Conservation (phyloP, 768 basidiomycete genomes). For the Tylopilus felleus region DNA sequence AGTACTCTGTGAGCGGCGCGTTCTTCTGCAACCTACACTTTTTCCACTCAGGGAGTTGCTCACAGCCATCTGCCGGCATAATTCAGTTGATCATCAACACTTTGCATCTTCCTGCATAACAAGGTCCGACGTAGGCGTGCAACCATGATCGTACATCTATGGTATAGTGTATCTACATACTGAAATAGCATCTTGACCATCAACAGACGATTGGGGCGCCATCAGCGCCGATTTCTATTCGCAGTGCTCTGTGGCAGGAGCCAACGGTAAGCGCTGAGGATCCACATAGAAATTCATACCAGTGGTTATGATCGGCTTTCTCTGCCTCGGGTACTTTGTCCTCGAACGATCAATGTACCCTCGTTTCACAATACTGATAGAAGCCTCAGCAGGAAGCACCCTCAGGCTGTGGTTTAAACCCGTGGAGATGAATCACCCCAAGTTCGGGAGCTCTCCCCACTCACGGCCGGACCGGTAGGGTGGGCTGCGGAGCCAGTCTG, state of each 20-base stretch:
- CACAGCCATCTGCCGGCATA: not conserved
- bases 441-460: not conserved
- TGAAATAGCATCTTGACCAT: too few species aligned
- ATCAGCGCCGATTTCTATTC: slow-evolving; percentile 8
- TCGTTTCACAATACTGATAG: not conserved
- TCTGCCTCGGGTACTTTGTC: not conserved
- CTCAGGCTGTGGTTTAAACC: not conserved
- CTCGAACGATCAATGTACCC: not conserved
- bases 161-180: not conserved
- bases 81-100: not conserved
- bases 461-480: not conserved
- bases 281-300: not conserved
- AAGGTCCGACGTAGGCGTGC: not conserved
- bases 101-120: not conserved
- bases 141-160: not conserved
- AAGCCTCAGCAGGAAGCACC: not conserved
- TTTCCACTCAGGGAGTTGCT: not conserved
- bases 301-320: not conserved
- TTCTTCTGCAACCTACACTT: too few species aligned
- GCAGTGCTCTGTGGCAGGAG: not conserved
- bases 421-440: not conserved
- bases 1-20: not conserved
- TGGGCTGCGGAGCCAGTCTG: not conserved
- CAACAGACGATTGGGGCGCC: not conserved
- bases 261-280: not conserved